Evolutionary conservation across 169 alveolate genomes (phyloP).

Genomic region (Besnoitia besnoiti): DNA sequence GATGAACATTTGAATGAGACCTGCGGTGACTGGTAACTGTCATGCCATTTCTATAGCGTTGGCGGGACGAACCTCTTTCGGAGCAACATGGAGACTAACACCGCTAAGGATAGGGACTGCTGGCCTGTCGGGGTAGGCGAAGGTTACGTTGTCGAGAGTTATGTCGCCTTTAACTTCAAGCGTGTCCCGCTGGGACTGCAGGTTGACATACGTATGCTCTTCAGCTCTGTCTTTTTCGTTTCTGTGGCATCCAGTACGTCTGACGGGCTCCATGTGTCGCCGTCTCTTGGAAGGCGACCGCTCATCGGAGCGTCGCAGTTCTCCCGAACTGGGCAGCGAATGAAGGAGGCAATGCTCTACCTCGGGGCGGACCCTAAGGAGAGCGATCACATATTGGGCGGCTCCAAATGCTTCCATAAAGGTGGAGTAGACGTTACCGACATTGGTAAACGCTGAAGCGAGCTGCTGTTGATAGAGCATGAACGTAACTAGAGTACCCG

Average conservation of each 20-base stretch:
- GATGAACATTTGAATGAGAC: too few relatives aligned
- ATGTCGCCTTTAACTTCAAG: neutral
- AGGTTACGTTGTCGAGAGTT: neutral
- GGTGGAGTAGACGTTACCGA: neutral
- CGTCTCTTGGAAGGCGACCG: neutral
- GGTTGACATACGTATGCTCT: neutral
- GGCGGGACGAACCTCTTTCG: neutral
- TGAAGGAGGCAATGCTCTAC: neutral
- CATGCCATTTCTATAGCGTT: too few relatives aligned
- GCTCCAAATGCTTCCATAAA: neutral
- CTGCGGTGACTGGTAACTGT: too few relatives aligned
- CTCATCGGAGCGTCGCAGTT: neutral
- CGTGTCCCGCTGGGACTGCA: neutral
- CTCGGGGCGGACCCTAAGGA: neutral
- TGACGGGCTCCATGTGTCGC: neutral
- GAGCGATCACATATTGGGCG: neutral
- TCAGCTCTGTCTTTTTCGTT: neutral
- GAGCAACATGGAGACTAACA: neutral
- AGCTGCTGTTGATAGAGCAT: constrained; percentile 11
- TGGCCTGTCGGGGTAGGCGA: neutral
- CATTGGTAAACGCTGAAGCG: neutral
- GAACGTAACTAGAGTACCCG: neutral
- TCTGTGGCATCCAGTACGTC: neutral
- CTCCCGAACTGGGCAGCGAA: neutral
- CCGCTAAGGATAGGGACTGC: neutral